These are phyloP conservation scores for Xanthoconium purpureum DNA, from an alignment of 768 basidiomycete species.

Conservation along the genomic window DNA sequence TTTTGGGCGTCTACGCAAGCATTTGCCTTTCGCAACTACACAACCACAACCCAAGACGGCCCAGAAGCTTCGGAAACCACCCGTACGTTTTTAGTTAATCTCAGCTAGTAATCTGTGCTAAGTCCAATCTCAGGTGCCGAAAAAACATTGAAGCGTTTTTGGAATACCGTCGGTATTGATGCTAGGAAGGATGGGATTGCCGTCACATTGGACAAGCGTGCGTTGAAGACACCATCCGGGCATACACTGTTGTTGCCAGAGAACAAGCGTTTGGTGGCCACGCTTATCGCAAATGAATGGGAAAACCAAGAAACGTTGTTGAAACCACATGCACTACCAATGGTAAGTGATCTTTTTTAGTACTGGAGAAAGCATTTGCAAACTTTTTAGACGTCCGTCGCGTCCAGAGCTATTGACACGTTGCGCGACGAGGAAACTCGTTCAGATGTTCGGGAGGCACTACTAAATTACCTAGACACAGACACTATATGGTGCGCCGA, in stretches of 20 bases:
- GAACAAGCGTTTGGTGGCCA: slow-evolving; percentile 68
- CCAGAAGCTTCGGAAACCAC: slow-evolving; percentile 59
- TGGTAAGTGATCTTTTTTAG: slow-evolving; percentile 50
- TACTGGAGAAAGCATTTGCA: slow-evolving; percentile 4
- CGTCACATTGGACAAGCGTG: slow-evolving; percentile 77
- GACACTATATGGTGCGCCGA: slow-evolving; percentile 81
- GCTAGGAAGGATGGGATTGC: slow-evolving; percentile 48
- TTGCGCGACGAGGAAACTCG: slow-evolving; percentile 56
- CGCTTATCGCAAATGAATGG: slow-evolving; percentile 94
- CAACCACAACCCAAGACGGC: slow-evolving; percentile 34
- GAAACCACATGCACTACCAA: slow-evolving; percentile 87
- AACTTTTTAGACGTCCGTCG: slow-evolving; percentile 74
- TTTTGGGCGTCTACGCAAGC: background rate
- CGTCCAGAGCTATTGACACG: slow-evolving; percentile 85
- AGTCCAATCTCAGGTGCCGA: slow-evolving; percentile 64
- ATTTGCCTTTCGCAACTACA: slow-evolving; percentile 10
- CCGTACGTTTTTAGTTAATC: slow-evolving; percentile 40
- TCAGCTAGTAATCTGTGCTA: background rate
- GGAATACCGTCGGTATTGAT: slow-evolving; percentile 87
- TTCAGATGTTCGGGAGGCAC: slow-evolving; percentile 57
- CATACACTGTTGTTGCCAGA: slow-evolving; percentile 67
- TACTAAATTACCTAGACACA: slow-evolving; percentile 87
- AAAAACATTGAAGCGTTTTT: slow-evolving; percentile 84
- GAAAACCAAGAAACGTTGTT: slow-evolving; percentile 83
- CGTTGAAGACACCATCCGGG: slow-evolving; percentile 88